Evolutionary conservation across 1,139 yeast genomes (phyloP).

Genomic region (Debaryomyces nepalensis): DNA sequence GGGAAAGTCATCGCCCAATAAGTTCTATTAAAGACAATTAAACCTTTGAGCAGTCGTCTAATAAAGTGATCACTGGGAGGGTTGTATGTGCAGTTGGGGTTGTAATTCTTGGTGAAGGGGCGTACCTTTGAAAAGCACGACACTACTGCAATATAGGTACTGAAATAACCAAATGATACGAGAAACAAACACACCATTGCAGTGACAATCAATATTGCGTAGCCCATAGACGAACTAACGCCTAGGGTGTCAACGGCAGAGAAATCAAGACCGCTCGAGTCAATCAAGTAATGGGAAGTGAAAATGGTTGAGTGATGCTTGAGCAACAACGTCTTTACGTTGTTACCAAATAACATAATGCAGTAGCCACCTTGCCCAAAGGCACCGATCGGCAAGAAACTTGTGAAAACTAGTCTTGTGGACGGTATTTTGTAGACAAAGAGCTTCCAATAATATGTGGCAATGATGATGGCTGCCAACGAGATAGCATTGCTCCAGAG

Average conservation of each 20-base stretch:
- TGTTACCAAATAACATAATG: conserved; percentile 60
- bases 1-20: conserved; percentile 95
- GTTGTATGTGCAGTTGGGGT: conserved; percentile 23
- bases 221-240: conserved; percentile 21
- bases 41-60: conserved; percentile 28
- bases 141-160: conserved; percentile 58
- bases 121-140: conserved; percentile 44
- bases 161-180: conserved; percentile 64
- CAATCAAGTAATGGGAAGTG: conserved; percentile 11
- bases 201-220: conserved; percentile 22
- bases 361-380: conserved; percentile 85
- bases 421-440: conserved; percentile 64
- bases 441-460: conserved; percentile 63
- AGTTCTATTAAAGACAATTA: conserved; percentile 53
- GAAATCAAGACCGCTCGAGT: not conserved
- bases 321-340: conserved; percentile 28
- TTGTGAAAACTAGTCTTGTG: conserved; percentile 29
- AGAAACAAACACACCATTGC: conserved; percentile 50
- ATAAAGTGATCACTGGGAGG: conserved; percentile 21
- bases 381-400: conserved; percentile 38
- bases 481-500: conserved; percentile 72
- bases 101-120: conserved; percentile 37
- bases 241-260: conserved; percentile 10
- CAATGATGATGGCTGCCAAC: conserved; percentile 59
- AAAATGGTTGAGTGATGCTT: conserved; percentile 9